Conservation (phyloP, 73 alveolate species). For the Paramecium sexaurelia region DNA sequence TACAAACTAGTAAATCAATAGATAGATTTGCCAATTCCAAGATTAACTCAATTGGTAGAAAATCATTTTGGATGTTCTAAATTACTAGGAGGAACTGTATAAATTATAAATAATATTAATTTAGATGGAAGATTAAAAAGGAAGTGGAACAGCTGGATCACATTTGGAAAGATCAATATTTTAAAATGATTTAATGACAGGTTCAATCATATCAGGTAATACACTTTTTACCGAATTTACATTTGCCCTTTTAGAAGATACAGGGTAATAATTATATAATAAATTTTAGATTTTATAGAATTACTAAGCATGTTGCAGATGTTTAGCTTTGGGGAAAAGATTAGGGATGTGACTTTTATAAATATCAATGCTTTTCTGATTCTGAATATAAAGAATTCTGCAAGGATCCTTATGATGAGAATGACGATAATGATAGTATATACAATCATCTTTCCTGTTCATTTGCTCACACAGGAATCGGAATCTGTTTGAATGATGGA, state of each 20-base stretch:
- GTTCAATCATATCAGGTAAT: neutral
- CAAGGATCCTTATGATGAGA: neutral
- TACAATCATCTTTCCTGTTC: neutral
- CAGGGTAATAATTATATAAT: neutral
- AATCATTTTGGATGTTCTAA: conserved; percentile 5
- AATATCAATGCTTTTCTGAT: neutral
- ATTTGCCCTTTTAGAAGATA: neutral
- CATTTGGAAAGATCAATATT: conserved; percentile 47
- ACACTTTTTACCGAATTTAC: neutral
- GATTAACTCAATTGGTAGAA: neutral
- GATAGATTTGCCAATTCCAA: conserved; percentile 37
- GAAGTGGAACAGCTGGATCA: neutral
- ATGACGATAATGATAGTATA: neutral
- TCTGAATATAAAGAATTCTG: neutral
- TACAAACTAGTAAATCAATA: neutral
- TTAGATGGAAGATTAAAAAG: conserved; percentile 47
- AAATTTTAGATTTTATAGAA: neutral
- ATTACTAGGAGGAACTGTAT: neutral
- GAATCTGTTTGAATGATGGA: neutral
- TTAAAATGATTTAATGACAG: conserved; percentile 60
- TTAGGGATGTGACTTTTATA: conserved; percentile 30
- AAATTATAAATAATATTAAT: neutral
- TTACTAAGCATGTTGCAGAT: neutral
- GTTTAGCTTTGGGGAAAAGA: neutral
- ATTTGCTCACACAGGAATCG: neutral